phyloP scores from a whole-genome alignment of 1,139 yeast genomes.

The Hansenula sp. region DNA sequence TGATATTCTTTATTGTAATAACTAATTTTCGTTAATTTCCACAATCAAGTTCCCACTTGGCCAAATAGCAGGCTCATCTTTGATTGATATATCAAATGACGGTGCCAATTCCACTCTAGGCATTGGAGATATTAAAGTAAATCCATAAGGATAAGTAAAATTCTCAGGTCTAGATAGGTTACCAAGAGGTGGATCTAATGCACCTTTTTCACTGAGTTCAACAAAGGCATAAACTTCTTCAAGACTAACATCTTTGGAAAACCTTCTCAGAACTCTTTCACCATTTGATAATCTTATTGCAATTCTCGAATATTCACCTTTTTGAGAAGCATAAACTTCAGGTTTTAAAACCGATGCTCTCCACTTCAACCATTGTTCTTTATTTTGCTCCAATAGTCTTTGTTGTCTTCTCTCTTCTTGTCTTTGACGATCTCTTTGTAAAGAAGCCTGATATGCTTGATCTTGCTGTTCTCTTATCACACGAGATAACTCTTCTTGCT shows the following conservation, averaged over 20 bases:
- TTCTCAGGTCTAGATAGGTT: slow-evolving; percentile 28
- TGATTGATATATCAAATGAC: slow-evolving; percentile 25
- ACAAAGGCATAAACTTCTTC: slow-evolving; percentile 60
- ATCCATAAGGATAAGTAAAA: slow-evolving; percentile 39
- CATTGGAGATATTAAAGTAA: slow-evolving; percentile 49
- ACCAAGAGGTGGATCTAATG: slow-evolving; percentile 29
- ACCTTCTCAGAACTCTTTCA: slow-evolving; percentile 24
- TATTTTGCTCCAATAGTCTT: slow-evolving; percentile 21
- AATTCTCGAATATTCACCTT: slow-evolving; percentile 37
- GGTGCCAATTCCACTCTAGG: slow-evolving; percentile 46
- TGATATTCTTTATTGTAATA: too few species aligned
- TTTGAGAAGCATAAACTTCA: slow-evolving; percentile 26
- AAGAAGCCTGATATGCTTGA: slow-evolving; percentile 66
- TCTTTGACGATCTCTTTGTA: slow-evolving; percentile 36
- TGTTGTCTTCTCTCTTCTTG: slow-evolving; percentile 26
- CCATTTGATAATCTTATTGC: slow-evolving; percentile 59
- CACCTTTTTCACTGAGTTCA: slow-evolving; percentile 34
- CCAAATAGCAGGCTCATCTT: slow-evolving; percentile 41
- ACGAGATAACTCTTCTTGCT: slow-evolving; percentile 56
- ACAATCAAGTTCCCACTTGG: slow-evolving; percentile 61
- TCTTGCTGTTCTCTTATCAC: slow-evolving; percentile 72
- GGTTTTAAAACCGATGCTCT: slow-evolving; percentile 36
- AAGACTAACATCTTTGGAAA: slow-evolving; percentile 40
- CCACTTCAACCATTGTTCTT: slow-evolving; percentile 41
- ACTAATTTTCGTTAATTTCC: slow-evolving; percentile 28